phyloP scores from a whole-genome alignment of 805 yeast species.

The Starmerella bombi region DNA sequence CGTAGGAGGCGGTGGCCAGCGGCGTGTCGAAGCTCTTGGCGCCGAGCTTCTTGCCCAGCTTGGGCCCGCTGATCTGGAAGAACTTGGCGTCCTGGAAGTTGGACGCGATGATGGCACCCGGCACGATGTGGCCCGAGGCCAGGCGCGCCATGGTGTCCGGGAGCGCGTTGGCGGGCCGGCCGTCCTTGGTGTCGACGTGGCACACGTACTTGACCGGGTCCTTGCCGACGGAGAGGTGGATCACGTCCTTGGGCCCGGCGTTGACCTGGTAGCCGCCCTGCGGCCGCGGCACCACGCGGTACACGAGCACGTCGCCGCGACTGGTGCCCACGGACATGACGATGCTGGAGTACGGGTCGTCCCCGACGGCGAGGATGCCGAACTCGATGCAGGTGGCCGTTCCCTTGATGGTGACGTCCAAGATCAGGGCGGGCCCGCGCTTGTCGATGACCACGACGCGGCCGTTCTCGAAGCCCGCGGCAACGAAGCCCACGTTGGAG shows the following conservation, averaged over 20 bases:
- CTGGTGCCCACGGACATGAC: slow-evolving; percentile 64
- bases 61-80: slow-evolving; percentile 48
- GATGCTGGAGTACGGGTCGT: slow-evolving; percentile 60
- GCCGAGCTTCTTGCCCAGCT: slow-evolving; percentile 38
- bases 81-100: slow-evolving; percentile 43
- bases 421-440: slow-evolving; percentile 56
- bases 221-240: slow-evolving; percentile 36
- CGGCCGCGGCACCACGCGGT: slow-evolving; percentile 49
- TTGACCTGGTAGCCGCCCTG: slow-evolving; percentile 34
- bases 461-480: slow-evolving; percentile 62
- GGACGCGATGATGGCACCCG: slow-evolving; percentile 46
- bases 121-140: slow-evolving; percentile 45
- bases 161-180: slow-evolving; percentile 53
- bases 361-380: slow-evolving; percentile 53
- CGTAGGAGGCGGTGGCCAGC: slow-evolving; percentile 39
- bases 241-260: slow-evolving; percentile 37
- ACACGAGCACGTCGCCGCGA: slow-evolving; percentile 54
- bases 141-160: slow-evolving; percentile 44
- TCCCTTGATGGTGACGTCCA: slow-evolving; percentile 25
- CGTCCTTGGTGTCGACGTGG: slow-evolving; percentile 46
- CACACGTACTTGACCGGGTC: slow-evolving; percentile 42
- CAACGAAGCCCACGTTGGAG: slow-evolving; percentile 73
- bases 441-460: slow-evolving; percentile 60
- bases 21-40: slow-evolving; percentile 50
- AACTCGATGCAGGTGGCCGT: slow-evolving; percentile 53